Evolutionary conservation across 441 rosid genomes (phyloP).

Genomic region (Metrosideros polymorpha): DNA sequence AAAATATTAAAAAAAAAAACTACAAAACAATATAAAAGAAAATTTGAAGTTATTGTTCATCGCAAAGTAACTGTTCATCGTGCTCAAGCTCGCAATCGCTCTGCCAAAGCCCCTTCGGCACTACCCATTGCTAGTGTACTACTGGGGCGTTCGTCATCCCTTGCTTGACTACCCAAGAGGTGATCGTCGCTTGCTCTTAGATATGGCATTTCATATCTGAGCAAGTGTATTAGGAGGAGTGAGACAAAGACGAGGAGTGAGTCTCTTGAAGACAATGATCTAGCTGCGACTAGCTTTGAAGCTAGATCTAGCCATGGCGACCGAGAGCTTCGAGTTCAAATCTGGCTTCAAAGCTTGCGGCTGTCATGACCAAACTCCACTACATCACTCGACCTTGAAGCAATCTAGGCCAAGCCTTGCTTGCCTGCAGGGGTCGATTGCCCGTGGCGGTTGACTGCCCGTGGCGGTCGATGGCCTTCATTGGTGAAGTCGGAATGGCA

Average conservation of each 20-base stretch:
- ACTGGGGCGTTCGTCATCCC: accelerated
- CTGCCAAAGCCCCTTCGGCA: background rate
- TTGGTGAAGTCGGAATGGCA: too few relatives aligned
- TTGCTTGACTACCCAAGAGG: background rate
- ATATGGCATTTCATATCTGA: too few relatives aligned
- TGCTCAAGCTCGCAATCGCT: too few relatives aligned
- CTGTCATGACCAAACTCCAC: too few relatives aligned
- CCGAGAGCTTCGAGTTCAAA: accelerated
- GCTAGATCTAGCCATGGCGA: background rate
- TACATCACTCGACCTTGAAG: too few relatives aligned
- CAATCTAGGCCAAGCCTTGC: too few relatives aligned
- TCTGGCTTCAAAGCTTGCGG: background rate
- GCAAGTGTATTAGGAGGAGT: background rate
- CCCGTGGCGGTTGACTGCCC: too few relatives aligned
- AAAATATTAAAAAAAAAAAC: background rate
- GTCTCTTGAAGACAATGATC: background rate
- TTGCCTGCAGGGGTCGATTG: too few relatives aligned
- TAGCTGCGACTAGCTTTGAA: background rate
- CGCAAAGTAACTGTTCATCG: too few relatives aligned
- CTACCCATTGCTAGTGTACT: background rate
- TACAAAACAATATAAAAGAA: background rate
- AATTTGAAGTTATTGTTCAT: background rate
- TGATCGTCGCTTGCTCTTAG: background rate
- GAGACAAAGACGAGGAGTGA: background rate
- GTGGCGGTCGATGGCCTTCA: too few relatives aligned